Evolutionary conservation across 2,329 filamentous ascomycete genomes (phyloP).

Genomic region (Fusarium oligoseptatum): DNA sequence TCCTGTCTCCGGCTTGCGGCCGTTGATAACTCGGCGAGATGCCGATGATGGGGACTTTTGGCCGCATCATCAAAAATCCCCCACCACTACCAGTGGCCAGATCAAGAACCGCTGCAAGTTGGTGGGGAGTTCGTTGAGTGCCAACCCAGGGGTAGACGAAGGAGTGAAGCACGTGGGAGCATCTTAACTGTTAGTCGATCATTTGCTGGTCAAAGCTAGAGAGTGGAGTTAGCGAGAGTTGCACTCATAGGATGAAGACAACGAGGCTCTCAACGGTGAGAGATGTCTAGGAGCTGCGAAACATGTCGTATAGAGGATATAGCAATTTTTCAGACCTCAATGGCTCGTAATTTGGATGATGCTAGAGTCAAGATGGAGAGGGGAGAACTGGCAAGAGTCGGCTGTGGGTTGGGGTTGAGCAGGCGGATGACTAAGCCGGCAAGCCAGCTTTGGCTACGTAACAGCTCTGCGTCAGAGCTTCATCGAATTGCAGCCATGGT

Average conservation of each 20-base stretch:
- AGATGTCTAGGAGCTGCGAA: not conserved
- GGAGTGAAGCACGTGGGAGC: not conserved
- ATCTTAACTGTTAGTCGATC: constrained; percentile 2
- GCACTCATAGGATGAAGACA: not conserved
- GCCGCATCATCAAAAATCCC: constrained; percentile 8
- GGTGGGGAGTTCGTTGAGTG: not conserved
- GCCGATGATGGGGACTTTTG: constrained; percentile 10
- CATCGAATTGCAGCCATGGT: constrained; percentile 42
- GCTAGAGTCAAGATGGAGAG: constrained; percentile 12
- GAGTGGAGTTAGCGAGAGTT: constrained; percentile 1
- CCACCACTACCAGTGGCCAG: constrained; percentile 8
- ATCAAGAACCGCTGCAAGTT: not conserved
- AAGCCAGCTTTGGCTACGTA: constrained; percentile 31
- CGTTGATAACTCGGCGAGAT: constrained; percentile 14
- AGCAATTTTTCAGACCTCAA: not conserved
- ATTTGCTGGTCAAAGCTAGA: not conserved
- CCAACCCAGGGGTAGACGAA: constrained; percentile 5
- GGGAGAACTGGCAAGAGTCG: not conserved
- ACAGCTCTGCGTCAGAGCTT: constrained; percentile 39
- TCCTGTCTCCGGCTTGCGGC: constrained; percentile 26
- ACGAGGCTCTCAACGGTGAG: not conserved
- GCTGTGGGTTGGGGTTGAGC: constrained; percentile 14
- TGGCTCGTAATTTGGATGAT: constrained; percentile 1
- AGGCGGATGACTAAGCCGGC: constrained; percentile 42
- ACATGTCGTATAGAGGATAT: not conserved